Evolutionary conservation across 495 filamentous ascomycete genomes (phyloP).

Genomic region (Astrocystis sublimbata): DNA sequence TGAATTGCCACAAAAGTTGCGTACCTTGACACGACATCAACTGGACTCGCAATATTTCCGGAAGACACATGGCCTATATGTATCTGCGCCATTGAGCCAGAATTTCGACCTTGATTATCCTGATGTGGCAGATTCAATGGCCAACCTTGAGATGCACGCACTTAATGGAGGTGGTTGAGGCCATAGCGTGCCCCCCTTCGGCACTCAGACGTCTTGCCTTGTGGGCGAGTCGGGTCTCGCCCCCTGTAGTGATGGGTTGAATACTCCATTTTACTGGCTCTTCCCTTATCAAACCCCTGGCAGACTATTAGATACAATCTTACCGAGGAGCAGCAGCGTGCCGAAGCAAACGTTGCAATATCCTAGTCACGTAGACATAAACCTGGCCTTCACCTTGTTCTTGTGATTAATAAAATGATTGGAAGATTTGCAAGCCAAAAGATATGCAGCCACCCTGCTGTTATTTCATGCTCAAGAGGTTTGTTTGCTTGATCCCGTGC

Average conservation of each 20-base stretch:
- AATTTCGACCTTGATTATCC: too few relatives aligned
- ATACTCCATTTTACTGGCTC: slow-evolving; percentile 5
- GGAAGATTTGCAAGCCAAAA: not conserved
- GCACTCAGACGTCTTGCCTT: not conserved
- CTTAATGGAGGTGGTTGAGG: not conserved
- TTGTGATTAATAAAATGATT: not conserved
- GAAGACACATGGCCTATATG: slow-evolving; percentile 27
- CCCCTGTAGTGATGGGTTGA: slow-evolving; percentile 9
- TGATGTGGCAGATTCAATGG: not conserved
- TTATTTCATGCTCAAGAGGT: not conserved
- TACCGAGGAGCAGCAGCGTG: not conserved
- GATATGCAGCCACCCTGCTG: not conserved
- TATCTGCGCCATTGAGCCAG: slow-evolving; percentile 27
- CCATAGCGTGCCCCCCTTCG: not conserved
- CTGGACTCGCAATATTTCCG: not conserved
- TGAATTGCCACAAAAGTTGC: slow-evolving; percentile 14
- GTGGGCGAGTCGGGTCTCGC: not conserved
- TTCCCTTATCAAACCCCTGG: slow-evolving; percentile 3
- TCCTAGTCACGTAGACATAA: slow-evolving; percentile 1
- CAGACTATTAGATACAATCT: not conserved
- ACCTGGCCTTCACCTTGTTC: not conserved
- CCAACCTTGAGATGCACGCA: not conserved
- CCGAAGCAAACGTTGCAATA: slow-evolving; percentile 5
- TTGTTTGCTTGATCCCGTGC: not conserved
- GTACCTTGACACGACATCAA: slow-evolving; percentile 9